Percentiles rank a stretch among this genome's conserved stretches.
phyloP scores from a whole-genome alignment of 192 early-diverging fungal species.

The Coemansia pectinata region DNA sequence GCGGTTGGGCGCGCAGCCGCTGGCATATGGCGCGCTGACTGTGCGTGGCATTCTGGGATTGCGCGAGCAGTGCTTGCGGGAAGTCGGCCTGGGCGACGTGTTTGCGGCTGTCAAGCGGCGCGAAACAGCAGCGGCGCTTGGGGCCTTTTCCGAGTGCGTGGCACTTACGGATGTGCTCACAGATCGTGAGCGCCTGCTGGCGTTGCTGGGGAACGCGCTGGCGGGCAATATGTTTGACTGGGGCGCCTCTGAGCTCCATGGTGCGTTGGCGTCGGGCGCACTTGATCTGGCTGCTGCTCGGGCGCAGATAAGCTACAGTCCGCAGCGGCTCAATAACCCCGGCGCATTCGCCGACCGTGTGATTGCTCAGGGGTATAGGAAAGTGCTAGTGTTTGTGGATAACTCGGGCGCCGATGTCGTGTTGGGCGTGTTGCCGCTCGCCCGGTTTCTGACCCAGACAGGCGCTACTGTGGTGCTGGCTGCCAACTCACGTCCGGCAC shows the following conservation, averaged over 20 bases:
- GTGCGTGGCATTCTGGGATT: constrained; percentile 72
- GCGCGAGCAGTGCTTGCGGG: constrained; percentile 79
- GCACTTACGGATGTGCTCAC: constrained; percentile 51
- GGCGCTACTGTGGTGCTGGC: constrained; percentile 68
- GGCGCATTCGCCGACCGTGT: constrained; percentile 46
- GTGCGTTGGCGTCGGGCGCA: constrained; percentile 58
- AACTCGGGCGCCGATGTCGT: constrained; percentile 82
- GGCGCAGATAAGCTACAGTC: constrained; percentile 38
- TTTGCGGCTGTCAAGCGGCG: constrained; percentile 67
- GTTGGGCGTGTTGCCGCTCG: constrained; percentile 78
- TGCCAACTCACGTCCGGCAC: constrained; percentile 72
- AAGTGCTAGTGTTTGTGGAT: constrained; percentile 78
- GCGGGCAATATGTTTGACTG: constrained; percentile 90
- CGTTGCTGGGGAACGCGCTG: constrained; percentile 63
- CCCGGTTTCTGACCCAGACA: constrained; percentile 53
- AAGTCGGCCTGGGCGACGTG: constrained; percentile 79
- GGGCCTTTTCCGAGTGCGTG: constrained; percentile 55
- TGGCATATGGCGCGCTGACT: constrained; percentile 71
- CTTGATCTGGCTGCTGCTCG: constrained; percentile 62
- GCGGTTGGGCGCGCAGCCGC: constrained; percentile 64
- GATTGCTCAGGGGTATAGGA: constrained; percentile 46
- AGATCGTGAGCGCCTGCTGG: constrained; percentile 45
- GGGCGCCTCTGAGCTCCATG: constrained; percentile 64
- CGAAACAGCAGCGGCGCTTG: constrained; percentile 67
- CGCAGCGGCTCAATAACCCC: constrained; percentile 54